Percentiles rank a stretch among this genome's conserved stretches.
Conservation (phyloP, 2,329 filamentous ascomycete genomes). For the Nannizziopsis arthrosporioides region DNA sequence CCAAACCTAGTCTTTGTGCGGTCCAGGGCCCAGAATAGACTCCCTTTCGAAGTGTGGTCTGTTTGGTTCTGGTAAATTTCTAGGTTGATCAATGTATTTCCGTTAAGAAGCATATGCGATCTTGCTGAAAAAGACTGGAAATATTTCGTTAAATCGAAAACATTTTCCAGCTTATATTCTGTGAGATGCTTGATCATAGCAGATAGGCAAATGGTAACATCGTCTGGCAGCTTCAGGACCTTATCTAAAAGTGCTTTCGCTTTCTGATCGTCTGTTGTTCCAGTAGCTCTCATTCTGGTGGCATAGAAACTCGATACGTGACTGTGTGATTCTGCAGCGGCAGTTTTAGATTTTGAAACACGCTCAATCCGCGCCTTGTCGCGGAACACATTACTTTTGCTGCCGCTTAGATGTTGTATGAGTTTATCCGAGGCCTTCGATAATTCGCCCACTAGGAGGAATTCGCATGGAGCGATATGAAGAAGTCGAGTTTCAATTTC, state of each 20-base stretch:
- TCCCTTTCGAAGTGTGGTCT: conserved; percentile 72
- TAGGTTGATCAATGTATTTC: conserved; percentile 83
- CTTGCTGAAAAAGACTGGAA: conserved; percentile 91
- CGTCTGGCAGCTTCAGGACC: conserved; percentile 70
- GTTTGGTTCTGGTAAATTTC: conserved; percentile 95
- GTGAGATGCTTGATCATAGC: conserved; percentile 90
- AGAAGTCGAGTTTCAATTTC: conserved; percentile 92
- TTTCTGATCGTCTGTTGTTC: conserved; percentile 42
- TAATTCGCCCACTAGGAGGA: conserved; percentile 81
- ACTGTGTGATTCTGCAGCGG: conserved; percentile 71
- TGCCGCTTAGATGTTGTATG: conserved; percentile 76
- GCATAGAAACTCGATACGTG: conserved; percentile 92
- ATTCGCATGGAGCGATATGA: conserved; percentile 91
- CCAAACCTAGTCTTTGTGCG: conserved; percentile 85
- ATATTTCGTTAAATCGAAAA: conserved; percentile 92
- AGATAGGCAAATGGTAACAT: conserved; percentile 82
- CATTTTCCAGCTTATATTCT: conserved; percentile 87
- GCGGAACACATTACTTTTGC: conserved; percentile 81
- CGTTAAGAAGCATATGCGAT: conserved; percentile 91
- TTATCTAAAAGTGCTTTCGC: conserved; percentile 65
- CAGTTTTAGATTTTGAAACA: conserved; percentile 62
- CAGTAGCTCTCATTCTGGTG: conserved; percentile 58
- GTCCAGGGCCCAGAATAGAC: conserved; percentile 89
- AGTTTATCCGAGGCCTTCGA: conserved; percentile 88
- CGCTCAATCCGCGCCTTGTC: conserved; percentile 80